Percentiles rank a stretch among this genome's conserved stretches.
phyloP scores from a whole-genome alignment of 2,329 filamentous ascomycete species.

The Colletotrichum salicis region DNA sequence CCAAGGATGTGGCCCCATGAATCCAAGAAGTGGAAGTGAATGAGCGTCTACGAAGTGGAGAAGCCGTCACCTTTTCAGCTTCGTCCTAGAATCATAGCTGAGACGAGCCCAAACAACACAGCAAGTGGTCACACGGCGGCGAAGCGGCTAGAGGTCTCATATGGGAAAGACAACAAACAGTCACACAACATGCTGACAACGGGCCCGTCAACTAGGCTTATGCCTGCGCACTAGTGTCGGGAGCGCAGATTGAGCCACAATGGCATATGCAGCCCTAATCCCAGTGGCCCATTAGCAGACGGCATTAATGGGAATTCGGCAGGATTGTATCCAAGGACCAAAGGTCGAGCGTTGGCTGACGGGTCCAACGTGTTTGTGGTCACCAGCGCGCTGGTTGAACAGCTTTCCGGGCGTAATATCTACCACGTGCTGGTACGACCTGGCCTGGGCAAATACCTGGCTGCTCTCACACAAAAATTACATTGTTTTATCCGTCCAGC shows the following conservation, averaged over 20 bases:
- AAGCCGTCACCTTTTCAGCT: background rate
- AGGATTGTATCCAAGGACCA: slow-evolving; percentile 20
- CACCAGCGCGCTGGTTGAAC: background rate
- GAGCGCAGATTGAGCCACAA: slow-evolving; percentile 27
- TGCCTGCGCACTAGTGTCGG: slow-evolving; percentile 32
- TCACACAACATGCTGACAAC: slow-evolving; percentile 18
- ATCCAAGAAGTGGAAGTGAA: background rate
- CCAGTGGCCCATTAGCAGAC: slow-evolving; percentile 18
- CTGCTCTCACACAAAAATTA: background rate
- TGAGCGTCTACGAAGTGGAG: background rate
- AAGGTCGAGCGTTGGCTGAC: slow-evolving; percentile 9
- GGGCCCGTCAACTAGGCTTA: slow-evolving; percentile 22
- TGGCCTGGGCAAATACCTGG: background rate
- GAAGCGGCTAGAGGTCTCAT: background rate
- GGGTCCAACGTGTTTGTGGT: slow-evolving; percentile 8
- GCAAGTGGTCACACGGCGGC: background rate
- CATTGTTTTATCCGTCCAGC: background rate
- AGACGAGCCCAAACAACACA: background rate
- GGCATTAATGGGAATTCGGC: slow-evolving; percentile 9
- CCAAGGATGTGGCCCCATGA: background rate
- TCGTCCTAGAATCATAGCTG: background rate
- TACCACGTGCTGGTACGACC: slow-evolving; percentile 4
- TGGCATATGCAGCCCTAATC: slow-evolving; percentile 36
- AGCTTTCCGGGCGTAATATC: background rate
- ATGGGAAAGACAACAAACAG: background rate